Evolutionary conservation across 495 filamentous ascomycete species (phyloP), one percentile per base, ranked within the genome.

Genomic region (Elasticomyces elasticus): DNA sequence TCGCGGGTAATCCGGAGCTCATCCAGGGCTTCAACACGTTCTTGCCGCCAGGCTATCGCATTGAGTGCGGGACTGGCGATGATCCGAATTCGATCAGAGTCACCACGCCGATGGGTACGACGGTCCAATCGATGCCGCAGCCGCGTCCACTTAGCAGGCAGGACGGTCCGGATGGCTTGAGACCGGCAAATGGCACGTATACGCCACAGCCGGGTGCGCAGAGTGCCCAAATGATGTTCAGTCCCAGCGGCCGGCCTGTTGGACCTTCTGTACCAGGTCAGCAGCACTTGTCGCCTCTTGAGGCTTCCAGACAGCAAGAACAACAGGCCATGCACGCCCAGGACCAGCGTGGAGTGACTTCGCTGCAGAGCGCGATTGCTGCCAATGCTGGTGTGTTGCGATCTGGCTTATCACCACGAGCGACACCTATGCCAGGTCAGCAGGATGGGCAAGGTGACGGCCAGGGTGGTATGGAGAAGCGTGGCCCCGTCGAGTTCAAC

Each of bases 1-100:
- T 99, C 65, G 89, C 89, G 28, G 94, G 94, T 3, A 89, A 99
- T 66, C 94, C 94, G 13, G 90, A 87, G 60, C 79, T 99, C 1
- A 97, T 99, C 37, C 92, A 96, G 65, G 94, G 94, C 0, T 99
- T 99, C 70, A 99, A 99, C 62, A 99, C 94, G 0, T 99, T 99
- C 64, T 74, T 99, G 9, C 94, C 94, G 3, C 94, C 94, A 5
- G 94, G 94, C 2, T 99, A 97, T 66, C 81, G 90, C 27, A 99
- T 99, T 54, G 94, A 99, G 63, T 99, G 94, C 62, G 90, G 89
- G 10, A 82, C 87, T 5, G 82, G 85, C 37, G 87, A 91, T 52
- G 89, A 96, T 61, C 90, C 90, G 9, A 91, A 96, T 64, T 85
- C 86, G 2, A 99, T 99, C 61, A 81, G 94, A 33, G 94, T 99